Conservation (phyloP, 768 basidiomycete species). For the Tulasnella sp. region DNA sequence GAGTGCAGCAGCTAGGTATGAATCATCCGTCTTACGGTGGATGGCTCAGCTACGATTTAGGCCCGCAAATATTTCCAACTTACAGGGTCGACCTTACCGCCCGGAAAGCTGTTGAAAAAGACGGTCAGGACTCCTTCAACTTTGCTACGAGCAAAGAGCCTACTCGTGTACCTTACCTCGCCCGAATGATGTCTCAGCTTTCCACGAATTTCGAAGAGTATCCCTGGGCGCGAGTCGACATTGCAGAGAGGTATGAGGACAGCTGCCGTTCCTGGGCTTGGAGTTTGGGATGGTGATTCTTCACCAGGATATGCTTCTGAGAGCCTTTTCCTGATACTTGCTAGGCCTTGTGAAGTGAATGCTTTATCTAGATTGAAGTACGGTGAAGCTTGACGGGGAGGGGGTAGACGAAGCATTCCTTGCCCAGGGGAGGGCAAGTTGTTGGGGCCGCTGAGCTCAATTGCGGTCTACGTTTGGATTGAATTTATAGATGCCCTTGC, state of each 20-base stretch:
- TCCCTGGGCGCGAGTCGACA: slow-evolving; percentile 63
- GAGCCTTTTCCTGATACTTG: slow-evolving; percentile 3
- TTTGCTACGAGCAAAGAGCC: background rate
- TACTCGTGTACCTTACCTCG: slow-evolving; percentile 68
- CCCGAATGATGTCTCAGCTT: slow-evolving; percentile 71
- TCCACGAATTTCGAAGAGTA: slow-evolving; percentile 72
- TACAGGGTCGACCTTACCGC: slow-evolving; percentile 70
- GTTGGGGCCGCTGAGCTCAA: background rate
- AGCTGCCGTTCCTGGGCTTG: slow-evolving; percentile 50
- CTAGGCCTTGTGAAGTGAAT: slow-evolving; percentile 13
- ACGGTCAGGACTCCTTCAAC: slow-evolving; percentile 10
- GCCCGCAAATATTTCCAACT: slow-evolving; percentile 35
- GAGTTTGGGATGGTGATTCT: background rate
- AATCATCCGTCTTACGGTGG: slow-evolving; percentile 53
- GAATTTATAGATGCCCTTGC: background rate
- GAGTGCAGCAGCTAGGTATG: slow-evolving; percentile 61
- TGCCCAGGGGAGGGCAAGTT: background rate
- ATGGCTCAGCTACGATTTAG: background rate
- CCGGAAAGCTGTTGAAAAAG: slow-evolving; percentile 62
- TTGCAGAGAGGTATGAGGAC: slow-evolving; percentile 81
- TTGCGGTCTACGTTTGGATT: background rate
- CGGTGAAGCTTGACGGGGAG: background rate
- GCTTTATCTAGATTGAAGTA: slow-evolving; percentile 22
- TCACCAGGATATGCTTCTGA: slow-evolving; percentile 1
- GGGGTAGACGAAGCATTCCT: slow-evolving; percentile 19